Conservation (phyloP, 192 early-diverging fungal genomes). For the Mortierella claussenii region DNA sequence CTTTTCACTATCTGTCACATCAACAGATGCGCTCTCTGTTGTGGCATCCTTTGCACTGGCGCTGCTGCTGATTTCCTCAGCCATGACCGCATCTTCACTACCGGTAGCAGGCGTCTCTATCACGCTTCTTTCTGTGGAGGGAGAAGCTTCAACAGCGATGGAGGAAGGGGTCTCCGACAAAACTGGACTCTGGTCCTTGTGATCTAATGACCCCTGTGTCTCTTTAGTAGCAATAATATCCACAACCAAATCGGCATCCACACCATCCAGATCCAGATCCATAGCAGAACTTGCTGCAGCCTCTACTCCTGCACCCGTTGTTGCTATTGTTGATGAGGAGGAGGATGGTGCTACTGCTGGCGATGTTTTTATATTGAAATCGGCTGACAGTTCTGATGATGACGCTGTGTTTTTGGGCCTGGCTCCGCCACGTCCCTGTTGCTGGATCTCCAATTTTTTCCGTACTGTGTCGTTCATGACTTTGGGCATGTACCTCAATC, state of each 20-base stretch:
- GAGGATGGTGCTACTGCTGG: too few species aligned
- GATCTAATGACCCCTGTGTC: too few species aligned
- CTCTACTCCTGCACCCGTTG: background rate
- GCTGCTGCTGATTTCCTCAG: background rate
- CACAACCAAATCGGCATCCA: conserved; percentile 6
- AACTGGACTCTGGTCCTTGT: too few species aligned
- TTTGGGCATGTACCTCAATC: conserved; percentile 47
- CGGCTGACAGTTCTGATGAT: background rate
- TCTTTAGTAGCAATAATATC: too few species aligned
- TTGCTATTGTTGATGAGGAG: too few species aligned
- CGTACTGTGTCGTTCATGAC: conserved; percentile 25
- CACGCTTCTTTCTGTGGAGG: too few species aligned
- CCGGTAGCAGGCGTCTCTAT: too few species aligned
- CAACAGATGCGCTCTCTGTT: background rate
- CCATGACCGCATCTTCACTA: background rate
- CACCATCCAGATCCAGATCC: conserved; percentile 10
- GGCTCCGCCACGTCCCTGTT: background rate
- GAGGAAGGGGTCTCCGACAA: too few species aligned
- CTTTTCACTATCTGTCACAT: background rate
- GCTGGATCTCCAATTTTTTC: conserved; percentile 15
- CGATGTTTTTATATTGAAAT: background rate
- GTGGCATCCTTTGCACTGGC: background rate
- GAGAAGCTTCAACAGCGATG: too few species aligned
- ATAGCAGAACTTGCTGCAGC: background rate
- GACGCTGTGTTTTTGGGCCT: background rate